Evolutionary conservation across 1,284 basidiomycete genomes (phyloP), one percentile per base, ranked within the genome.

Genomic region (Exobasidium rhododendri): DNA sequence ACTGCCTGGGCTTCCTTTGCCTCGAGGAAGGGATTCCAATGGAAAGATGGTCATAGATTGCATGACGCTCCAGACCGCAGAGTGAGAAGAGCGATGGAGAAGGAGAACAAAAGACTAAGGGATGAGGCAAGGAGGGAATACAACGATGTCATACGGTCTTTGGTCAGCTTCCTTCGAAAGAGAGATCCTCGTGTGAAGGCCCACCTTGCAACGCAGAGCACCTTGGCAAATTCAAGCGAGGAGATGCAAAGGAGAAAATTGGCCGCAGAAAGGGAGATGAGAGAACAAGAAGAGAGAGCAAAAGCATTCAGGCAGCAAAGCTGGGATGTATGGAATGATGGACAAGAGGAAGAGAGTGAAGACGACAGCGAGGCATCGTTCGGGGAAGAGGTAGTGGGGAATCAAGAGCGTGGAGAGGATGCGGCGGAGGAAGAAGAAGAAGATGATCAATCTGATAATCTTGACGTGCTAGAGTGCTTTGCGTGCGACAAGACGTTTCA

Each of bases 101-200:
- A 89, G 75, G 96, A 97, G 71, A 98, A 98, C 81, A 92, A 91
- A 81, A 92, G 92, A 71, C 86, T 87, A 6, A 85, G 94, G 14
- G 92, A 96, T 44, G 89, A 91, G 46, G 89, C 90, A 4, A 85
- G 90, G 43, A 86, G 86, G 75, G 94, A 98, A 69, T 98, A 96
- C 80, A 97, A 94, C 72, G 94, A 97, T 50, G 89, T 89, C 0
- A 84, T 98, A 35, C 83, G 89, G 32, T 65, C 65, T 22, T 56
- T 98, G 4, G 90, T 89, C 1, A 85, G 85, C 69, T 97, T 96
- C 78, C 82, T 97, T 59, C 89, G 93, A 58, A 94, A 94, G 81
- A 88, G 94, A 53, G 94, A 98, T 79, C 93, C 94, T 1, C 86
- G 94, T 10, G 92, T 91, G 82, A 93, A 92, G 79, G 83, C 75